Base-by-base conservation (phyloP, 1,139 yeast genomes). In the Yamadazyma mexicana region DNA sequence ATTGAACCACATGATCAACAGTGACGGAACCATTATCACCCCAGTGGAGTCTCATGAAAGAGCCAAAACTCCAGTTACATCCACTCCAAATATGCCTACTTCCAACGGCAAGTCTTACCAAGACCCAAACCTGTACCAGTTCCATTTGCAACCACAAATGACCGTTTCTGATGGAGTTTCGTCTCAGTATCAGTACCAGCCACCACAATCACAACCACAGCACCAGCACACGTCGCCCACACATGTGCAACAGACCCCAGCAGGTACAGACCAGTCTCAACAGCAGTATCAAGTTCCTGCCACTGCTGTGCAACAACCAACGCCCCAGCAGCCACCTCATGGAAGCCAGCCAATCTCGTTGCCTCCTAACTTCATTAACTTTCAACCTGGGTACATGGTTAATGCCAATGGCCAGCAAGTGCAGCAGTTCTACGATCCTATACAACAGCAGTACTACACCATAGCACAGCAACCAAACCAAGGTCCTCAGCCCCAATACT, bases 11-110 rank as follows among this genome's bases (percentile, higher is more conserved):
- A 64, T 71, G 66, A 70, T 72, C 36, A 72, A 72, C 44, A 69
- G 76, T 48, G 77, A 72, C 46, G 77, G 77, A 2, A 72, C 77
- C 2, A 65, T 69, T 9, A 66, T 70, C 23, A 68, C 77, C 1
- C 75, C 77, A 0, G 63, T 69, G 12, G 76, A 67, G 12, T 58
- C 70, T 1, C 40, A 44, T 42, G 59, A 51, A 5, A 49, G 52
- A 16, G 23, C 20, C 18, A 40, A 36, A 44, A 23, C 45, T 27
- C 39, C 47, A 18, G 30, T 43, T 17, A 22, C 44, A 18, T 39
- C 49, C 15, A 37, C 40, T 24, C 50, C 44, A 16, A n/a, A 17
- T 7, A 11, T 14, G 4, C 32, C 20, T 10, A 6, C n/a, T 40
- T 33, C 29, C 43, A 38, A 18, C 24, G 34, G 10, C 15, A 30